Evolutionary conservation across 495 filamentous ascomycete genomes (phyloP), one percentile per base, ranked within the genome.

Genomic region (Cetradonia linearis): DNA sequence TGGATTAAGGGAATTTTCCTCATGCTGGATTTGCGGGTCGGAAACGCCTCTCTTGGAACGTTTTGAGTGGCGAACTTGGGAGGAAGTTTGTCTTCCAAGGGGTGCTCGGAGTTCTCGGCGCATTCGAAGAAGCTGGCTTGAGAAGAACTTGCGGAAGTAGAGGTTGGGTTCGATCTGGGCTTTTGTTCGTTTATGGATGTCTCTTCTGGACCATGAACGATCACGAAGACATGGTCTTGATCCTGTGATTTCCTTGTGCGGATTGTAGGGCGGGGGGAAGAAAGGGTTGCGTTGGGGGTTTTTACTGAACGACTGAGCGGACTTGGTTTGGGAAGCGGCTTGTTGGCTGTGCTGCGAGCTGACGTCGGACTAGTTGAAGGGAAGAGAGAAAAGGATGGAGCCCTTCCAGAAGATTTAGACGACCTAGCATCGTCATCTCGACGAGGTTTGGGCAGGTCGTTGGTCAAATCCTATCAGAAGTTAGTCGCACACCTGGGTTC

Each of bases 361-460:
- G 77, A 72, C 4, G 74, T 72, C 23, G 76, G 74, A 28, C 72
- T 76, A 10, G 76, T 77, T 13, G 76, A 68, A 18, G 86, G 84
- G 61, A 88, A 89, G n/a, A 87, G 69, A 3, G 78, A 78, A 58
- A 88, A 83, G 13, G 74, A 76, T 1, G 85, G 81, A 31, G 83
- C 82, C 65, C 72, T 78, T 34, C 50, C 50, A 40, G 73, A 78
- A 28, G 71, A 76, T 59, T 78, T 78, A 16, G 83, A 81, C 18
- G 85, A 87, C n/a, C 81, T 81, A 34, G 76, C 49, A 28, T 61
- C 61, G 37, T 59, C 79, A 63, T 81, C 74, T 56, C 81, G 75
- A 73, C 61, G 68, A 4, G 72, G 68, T 55, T 31, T 55, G 47
- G 50, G 52, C 31, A 61, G 31, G n/a, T 48, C 50, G 23, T 55